Conservation (phyloP, 2,329 filamentous ascomycete genomes). For the Plenodomus lindquistii region DNA sequence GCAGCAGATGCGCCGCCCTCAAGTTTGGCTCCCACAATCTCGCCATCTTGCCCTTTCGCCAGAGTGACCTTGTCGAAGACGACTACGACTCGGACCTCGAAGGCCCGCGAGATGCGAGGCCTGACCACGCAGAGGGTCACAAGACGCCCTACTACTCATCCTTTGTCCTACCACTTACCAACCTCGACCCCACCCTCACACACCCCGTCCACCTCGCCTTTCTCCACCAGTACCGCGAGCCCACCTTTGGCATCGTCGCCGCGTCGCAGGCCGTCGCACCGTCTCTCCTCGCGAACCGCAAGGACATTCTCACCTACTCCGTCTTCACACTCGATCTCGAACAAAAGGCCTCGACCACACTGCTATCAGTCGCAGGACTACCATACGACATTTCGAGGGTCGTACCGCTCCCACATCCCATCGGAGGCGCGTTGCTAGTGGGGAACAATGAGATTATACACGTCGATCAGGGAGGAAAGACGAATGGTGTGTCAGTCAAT, state of each 20-base stretch:
- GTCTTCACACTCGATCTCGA: conserved; percentile 95
- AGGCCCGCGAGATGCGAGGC: conserved; percentile 48
- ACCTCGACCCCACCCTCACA: conserved; percentile 83
- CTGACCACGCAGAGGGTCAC: conserved; percentile 40
- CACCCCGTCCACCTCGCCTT: conserved; percentile 92
- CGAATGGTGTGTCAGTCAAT: conserved; percentile 91
- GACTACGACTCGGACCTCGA: conserved; percentile 86
- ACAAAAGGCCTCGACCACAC: conserved; percentile 88
- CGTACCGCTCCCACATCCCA: conserved; percentile 78
- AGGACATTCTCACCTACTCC: conserved; percentile 85
- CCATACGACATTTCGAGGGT: conserved; percentile 87
- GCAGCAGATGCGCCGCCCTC: conserved; percentile 89
- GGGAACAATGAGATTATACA: conserved; percentile 92
- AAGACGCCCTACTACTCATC: conserved; percentile 81
- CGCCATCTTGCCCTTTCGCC: conserved; percentile 90
- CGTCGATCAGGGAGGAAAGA: conserved; percentile 92
- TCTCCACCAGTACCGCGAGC: conserved; percentile 94
- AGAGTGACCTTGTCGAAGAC: conserved; percentile 84
- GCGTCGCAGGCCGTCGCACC: conserved; percentile 74
- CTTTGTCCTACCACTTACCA: conserved; percentile 88
- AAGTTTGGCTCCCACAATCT: conserved; percentile 89
- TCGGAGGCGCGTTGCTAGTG: conserved; percentile 85
- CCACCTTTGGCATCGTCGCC: conserved; percentile 92
- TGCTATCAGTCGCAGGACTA: conserved; percentile 81
- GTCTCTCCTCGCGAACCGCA: conserved; percentile 73